Percentiles rank a stretch among this genome's conserved stretches.
Evolutionary conservation across 257 asterid species (phyloP).

Genomic region (Thymus mandschuricus): DNA sequence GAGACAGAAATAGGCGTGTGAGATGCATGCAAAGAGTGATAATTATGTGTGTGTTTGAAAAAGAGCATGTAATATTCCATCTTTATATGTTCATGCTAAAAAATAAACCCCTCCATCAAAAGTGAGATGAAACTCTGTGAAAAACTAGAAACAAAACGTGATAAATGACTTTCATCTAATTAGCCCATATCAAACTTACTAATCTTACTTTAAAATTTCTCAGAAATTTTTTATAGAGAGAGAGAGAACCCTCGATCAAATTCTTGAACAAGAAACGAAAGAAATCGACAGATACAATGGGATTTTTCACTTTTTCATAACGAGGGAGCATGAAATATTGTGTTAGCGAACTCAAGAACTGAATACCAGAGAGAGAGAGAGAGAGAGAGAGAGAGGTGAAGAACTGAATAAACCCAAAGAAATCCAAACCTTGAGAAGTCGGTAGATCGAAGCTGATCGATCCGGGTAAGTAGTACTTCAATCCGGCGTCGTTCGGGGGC

Average conservation of each 20-base stretch:
- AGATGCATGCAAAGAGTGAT: conserved; percentile 37
- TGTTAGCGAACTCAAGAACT: no score
- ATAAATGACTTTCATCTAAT: conserved; percentile 25
- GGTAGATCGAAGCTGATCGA: neutral
- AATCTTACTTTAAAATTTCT: neutral
- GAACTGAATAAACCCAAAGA: neutral
- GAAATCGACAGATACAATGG: neutral
- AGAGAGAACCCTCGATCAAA: neutral
- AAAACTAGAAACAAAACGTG: conserved; percentile 30
- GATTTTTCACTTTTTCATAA: neutral
- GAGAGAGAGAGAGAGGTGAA: neutral
- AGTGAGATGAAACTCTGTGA: conserved; percentile 21
- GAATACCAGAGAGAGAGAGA: neutral
- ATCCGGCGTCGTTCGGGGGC: conserved; percentile 15
- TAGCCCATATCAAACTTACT: no score
- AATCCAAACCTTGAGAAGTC: conserved; percentile 35
- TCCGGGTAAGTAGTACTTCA: neutral
- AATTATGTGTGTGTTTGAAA: conserved; percentile 24
- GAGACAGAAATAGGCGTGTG: conserved; percentile 19
- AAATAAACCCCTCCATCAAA: conserved; percentile 21
- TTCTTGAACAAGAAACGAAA: neutral
- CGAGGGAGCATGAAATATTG: neutral
- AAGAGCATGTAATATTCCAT: conserved; percentile 21
- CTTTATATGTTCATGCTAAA: conserved; percentile 20
- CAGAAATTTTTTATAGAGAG: neutral